These are phyloP conservation scores for Amesomyces nigricolor DNA, from an alignment of 2,329 filamentous ascomycete species.

Conservation along the genomic window DNA sequence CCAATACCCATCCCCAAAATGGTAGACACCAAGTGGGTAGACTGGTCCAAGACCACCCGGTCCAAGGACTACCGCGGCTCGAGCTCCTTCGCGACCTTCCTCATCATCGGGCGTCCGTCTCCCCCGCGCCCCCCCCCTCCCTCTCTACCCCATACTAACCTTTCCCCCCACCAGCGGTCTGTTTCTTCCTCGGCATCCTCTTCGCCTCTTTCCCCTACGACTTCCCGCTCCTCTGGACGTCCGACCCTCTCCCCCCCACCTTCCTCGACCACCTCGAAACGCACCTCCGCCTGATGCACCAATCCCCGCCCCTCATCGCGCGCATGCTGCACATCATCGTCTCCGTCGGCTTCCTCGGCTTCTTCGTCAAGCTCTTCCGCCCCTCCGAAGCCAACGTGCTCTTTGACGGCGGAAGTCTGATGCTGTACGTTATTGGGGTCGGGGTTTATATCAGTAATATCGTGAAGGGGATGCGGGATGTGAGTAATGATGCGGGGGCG, in stretches of 20 bases:
- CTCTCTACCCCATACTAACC: conserved; percentile 3
- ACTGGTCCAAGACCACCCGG: conserved; percentile 46
- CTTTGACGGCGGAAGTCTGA: conserved; percentile 79
- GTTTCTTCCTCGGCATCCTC: conserved; percentile 97
- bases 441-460: conserved; percentile 96
- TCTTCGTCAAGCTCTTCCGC: conserved; percentile 91
- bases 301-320: conserved; percentile 87
- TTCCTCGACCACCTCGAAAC: conserved; percentile 84
- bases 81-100: conserved; percentile 85
- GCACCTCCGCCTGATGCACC: conserved; percentile 87
- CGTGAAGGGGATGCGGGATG: conserved; percentile 83
- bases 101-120: conserved; percentile 85
- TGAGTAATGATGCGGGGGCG: conserved; percentile 41
- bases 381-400: conserved; percentile 92
- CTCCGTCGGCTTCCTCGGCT: conserved; percentile 77
- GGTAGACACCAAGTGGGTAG: conserved; percentile 21
- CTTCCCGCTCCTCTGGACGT: conserved; percentile 80
- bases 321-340: conserved; percentile 94
- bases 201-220: conserved; percentile 97
- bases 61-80: conserved; percentile 55
- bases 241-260: conserved; percentile 53
- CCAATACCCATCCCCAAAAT: conserved; percentile 8
- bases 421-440: conserved; percentile 78
- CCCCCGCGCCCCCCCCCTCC: conserved; percentile 7
- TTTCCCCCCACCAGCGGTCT: conserved; percentile 59